These are phyloP conservation scores for Colletotrichum spinosum DNA, from an alignment of 2,329 filamentous ascomycete genomes.

Conservation along the genomic window DNA sequence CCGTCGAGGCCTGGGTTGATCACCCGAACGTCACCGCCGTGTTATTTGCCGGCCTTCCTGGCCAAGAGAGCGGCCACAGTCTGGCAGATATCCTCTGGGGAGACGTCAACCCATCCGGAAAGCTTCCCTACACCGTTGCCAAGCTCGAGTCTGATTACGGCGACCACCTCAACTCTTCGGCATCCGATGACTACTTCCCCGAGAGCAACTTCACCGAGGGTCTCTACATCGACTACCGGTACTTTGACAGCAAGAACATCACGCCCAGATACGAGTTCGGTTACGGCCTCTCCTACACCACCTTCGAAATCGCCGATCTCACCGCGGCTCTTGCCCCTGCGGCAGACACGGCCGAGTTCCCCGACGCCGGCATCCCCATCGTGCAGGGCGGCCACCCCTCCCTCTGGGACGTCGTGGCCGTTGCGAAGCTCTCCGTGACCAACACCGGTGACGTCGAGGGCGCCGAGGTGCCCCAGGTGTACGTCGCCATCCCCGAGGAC, in stretches of 20 bases:
- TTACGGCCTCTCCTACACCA: slow-evolving; percentile 68
- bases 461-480: slow-evolving; percentile 62
- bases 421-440: slow-evolving; percentile 50
- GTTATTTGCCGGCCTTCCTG: slow-evolving; percentile 73
- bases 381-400: slow-evolving; percentile 58
- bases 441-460: slow-evolving; percentile 58
- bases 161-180: slow-evolving; percentile 46
- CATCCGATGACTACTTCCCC: slow-evolving; percentile 53
- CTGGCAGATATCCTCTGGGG: slow-evolving; percentile 69
- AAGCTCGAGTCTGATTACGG: slow-evolving; percentile 68
- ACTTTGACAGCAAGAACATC: slow-evolving; percentile 62
- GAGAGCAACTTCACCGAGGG: slow-evolving; percentile 65
- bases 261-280: slow-evolving; percentile 67
- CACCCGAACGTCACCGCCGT: slow-evolving; percentile 74
- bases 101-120: slow-evolving; percentile 65
- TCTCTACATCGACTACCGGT: slow-evolving; percentile 65
- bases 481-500: slow-evolving; percentile 55
- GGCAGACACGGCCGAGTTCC: slow-evolving; percentile 48
- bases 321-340: slow-evolving; percentile 46
- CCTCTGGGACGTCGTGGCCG: slow-evolving; percentile 59
- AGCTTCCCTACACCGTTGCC: slow-evolving; percentile 72
- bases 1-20: slow-evolving; percentile 71
- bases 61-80: slow-evolving; percentile 70
- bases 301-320: slow-evolving; percentile 60
- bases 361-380: slow-evolving; percentile 54